These are phyloP conservation scores for Cytidiella melzeri DNA, from an alignment of 768 basidiomycete genomes.

Conservation along the genomic window DNA sequence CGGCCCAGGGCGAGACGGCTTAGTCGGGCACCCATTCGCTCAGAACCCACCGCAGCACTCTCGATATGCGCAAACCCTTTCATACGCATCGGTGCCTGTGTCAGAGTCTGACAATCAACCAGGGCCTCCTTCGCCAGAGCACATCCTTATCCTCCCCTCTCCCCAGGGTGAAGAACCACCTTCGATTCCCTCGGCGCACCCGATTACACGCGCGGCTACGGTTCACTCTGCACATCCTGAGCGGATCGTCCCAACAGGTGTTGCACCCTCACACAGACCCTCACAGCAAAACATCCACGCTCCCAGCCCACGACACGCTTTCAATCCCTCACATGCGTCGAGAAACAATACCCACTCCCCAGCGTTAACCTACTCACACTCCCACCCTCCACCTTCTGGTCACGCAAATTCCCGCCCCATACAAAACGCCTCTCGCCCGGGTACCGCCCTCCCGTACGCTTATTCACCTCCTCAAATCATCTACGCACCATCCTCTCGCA, in stretches of 20 bases:
- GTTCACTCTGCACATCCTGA: slow-evolving; percentile 9
- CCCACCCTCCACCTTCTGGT: slow-evolving; percentile 32
- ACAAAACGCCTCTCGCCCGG: slow-evolving; percentile 23
- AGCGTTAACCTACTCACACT: slow-evolving; percentile 31
- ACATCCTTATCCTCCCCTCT: slow-evolving; percentile 24
- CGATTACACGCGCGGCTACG: slow-evolving; percentile 6
- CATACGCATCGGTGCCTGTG: slow-evolving; percentile 19
- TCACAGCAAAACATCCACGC: slow-evolving; percentile 28
- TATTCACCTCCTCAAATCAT: slow-evolving; percentile 52
- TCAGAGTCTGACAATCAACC: slow-evolving; percentile 10
- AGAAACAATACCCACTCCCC: slow-evolving; percentile 12
- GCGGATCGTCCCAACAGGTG: slow-evolving; percentile 8
- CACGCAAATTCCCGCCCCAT: slow-evolving; percentile 15
- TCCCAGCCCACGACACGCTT: slow-evolving; percentile 25
- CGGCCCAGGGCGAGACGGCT: slow-evolving; percentile 14
- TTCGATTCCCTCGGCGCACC: slow-evolving; percentile 2
- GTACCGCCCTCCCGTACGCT: slow-evolving; percentile 25
- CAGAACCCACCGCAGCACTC: slow-evolving; percentile 6
- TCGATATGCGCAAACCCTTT: slow-evolving; percentile 21
- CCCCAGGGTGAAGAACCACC: slow-evolving; percentile 17
- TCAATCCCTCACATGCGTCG: slow-evolving; percentile 19
- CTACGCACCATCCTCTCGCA: slow-evolving; percentile 46
- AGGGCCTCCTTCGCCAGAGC: slow-evolving; percentile 22
- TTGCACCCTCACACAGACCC: slow-evolving; percentile 20
- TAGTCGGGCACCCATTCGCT: slow-evolving; percentile 10